Conservation (phyloP, 495 filamentous ascomycete genomes). For the Stereocaulon alpinum region DNA sequence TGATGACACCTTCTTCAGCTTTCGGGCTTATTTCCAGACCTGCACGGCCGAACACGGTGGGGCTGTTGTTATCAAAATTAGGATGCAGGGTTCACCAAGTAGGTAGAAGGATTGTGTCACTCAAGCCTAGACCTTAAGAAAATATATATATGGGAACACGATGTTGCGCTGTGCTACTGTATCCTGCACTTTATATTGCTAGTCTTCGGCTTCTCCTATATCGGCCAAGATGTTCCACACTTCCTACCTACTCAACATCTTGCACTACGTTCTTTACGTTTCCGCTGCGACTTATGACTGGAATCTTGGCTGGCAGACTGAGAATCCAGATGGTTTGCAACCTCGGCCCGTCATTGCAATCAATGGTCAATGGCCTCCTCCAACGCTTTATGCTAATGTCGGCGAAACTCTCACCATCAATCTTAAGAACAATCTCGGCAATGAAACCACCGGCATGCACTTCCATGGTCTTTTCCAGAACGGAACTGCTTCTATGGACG, state of each 20-base stretch:
- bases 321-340: constrained; percentile 67
- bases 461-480: constrained; percentile 61
- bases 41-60: too few relatives aligned
- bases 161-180: too few relatives aligned
- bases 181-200: too few relatives aligned
- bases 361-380: constrained; percentile 68
- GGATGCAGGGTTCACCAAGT: too few relatives aligned
- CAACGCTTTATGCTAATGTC: constrained; percentile 51
- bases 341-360: constrained; percentile 64
- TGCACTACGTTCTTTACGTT: not conserved
- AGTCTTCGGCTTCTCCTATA: too few relatives aligned
- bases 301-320: constrained; percentile 66
- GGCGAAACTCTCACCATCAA: constrained; percentile 65
- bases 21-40: too few relatives aligned
- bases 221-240: not conserved
- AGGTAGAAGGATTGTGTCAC: too few relatives aligned
- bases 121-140: too few relatives aligned
- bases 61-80: too few relatives aligned
- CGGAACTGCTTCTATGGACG: constrained; percentile 53
- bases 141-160: too few relatives aligned
- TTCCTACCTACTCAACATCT: not conserved
- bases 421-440: constrained; percentile 59
- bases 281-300: constrained; percentile 64
- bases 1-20: too few relatives aligned
- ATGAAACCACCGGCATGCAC: constrained; percentile 45